A percentile compares a stretch with the other conserved stretches of the same genome.
Conservation (phyloP, 495 filamentous ascomycete genomes). For the Tuber indicum region DNA sequence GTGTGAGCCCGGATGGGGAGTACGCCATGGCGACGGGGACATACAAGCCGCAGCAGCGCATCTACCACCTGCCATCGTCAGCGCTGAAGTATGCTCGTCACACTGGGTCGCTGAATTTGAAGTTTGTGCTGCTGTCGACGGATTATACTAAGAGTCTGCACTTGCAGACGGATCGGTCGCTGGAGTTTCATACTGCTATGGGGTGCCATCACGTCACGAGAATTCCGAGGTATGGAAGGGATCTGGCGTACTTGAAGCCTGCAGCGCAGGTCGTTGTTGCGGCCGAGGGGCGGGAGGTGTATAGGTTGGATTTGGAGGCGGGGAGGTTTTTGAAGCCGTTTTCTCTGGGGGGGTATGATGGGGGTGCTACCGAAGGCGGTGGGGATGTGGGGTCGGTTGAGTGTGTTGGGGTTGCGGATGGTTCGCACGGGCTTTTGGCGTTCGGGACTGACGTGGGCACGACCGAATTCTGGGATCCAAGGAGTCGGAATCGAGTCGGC, state of each 20-base stretch:
- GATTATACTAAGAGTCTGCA: constrained; percentile 96
- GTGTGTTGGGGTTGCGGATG: constrained; percentile 78
- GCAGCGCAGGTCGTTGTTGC: constrained; percentile 82
- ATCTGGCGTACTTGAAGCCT: constrained; percentile 77
- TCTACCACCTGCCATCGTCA: constrained; percentile 85
- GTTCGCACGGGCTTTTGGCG: constrained; percentile 81
- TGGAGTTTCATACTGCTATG: constrained; percentile 88
- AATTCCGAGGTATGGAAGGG: constrained; percentile 85
- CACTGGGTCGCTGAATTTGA: constrained; percentile 87
- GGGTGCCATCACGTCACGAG: constrained; percentile 83
- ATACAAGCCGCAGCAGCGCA: constrained; percentile 95
- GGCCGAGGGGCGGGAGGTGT: constrained; percentile 86
- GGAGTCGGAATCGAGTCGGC: constrained; percentile 73
- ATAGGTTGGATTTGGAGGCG: constrained; percentile 79
- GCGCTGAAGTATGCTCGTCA: constrained; percentile 89
- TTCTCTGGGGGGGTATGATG: constrained; percentile 52
- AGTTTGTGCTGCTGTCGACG: constrained; percentile 81
- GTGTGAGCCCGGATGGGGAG: constrained; percentile 90
- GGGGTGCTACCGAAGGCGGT: constrained; percentile 56
- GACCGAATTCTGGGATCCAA: constrained; percentile 91
- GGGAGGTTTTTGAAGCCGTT: constrained; percentile 82
- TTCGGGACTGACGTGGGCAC: constrained; percentile 96
- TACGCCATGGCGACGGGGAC: constrained; percentile 96
- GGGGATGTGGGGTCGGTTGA: constrained; percentile 78
- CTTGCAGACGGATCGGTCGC: constrained; percentile 78